These are phyloP conservation scores for Teratosphaeria nubilosa DNA, from an alignment of 2,329 filamentous ascomycete genomes.

Conservation along the genomic window DNA sequence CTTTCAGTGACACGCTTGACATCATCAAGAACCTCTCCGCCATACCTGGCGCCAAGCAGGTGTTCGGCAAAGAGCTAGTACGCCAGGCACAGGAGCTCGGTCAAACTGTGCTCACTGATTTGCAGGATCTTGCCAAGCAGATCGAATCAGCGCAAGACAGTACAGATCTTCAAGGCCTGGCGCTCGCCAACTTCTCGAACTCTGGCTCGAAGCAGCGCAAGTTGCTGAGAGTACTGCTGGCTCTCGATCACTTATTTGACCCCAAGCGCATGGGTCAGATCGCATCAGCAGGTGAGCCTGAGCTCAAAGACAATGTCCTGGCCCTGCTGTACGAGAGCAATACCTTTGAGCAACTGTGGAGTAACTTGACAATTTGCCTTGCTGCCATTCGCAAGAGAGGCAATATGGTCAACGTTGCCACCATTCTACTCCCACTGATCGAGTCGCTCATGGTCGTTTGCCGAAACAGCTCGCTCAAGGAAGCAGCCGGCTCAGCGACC, in stretches of 20 bases:
- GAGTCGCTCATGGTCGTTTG: constrained; percentile 98
- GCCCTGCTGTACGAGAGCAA: constrained; percentile 81
- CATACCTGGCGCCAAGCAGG: constrained; percentile 77
- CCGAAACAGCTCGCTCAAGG: constrained; percentile 84
- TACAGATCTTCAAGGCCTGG: constrained; percentile 90
- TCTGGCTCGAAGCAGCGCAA: constrained; percentile 96
- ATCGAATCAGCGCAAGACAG: constrained; percentile 79
- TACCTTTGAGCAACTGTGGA: constrained; percentile 85
- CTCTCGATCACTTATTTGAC: constrained; percentile 91
- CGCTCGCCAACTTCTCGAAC: constrained; percentile 89
- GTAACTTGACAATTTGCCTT: constrained; percentile 80
- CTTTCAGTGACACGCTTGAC: constrained; percentile 92
- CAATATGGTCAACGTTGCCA: constrained; percentile 94
- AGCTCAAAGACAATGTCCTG: constrained; percentile 74
- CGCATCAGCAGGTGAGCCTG: constrained; percentile 35
- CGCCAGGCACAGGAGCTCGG: constrained; percentile 76
- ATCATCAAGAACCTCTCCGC: constrained; percentile 98
- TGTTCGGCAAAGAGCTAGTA: constrained; percentile 89
- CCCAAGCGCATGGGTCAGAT: constrained; percentile 42
- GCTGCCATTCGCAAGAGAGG: constrained; percentile 81
- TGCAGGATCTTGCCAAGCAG: constrained; percentile 74
- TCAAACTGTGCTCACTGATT: constrained; percentile 71
- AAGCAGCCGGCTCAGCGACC: constrained; percentile 46
- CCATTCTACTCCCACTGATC: constrained; percentile 85
- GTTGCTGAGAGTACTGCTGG: constrained; percentile 80